Base-by-base conservation (phyloP, 2,329 filamentous ascomycete genomes). In the Sclerotinia nivalis region DNA sequence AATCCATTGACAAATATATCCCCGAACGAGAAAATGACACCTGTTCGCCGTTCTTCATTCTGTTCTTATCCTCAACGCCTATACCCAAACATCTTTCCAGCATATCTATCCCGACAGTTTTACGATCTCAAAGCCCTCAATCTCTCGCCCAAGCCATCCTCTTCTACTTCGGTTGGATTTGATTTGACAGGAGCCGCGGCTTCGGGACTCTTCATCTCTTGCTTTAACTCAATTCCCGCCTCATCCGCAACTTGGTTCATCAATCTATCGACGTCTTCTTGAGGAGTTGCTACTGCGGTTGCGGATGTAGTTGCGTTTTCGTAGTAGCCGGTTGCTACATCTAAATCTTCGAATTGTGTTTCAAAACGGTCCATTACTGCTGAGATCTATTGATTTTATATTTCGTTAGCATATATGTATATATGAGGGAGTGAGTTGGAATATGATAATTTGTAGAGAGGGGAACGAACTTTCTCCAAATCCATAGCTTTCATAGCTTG, bases 231-330 rank as follows among this genome's bases (percentile, higher is more conserved):
- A 66, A 97, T 87, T 68, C 93, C 93, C 13, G 92, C 93, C 80
- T 96, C 93, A 79, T 97, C 93, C 72, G 93, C 93, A 56, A 96
- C 88, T 81, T 96, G 91, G 73, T 88, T 90, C 81, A 97, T 91
- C 72, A 97, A 82, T 74, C 93, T 89, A 80, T 97, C 93, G 2
- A 97, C 93, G 74, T 94, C 93, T 75, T 96, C 93, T 79, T 97
- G 87, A 81, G 83, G 92, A 82, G 82, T 94, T 80, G 84, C 92
- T 79, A 83, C 90, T 76, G 81, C 92, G 79, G 93, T 96, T 50
- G 91, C 91, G 71, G 91, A 90, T 31, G 87, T 89, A 72, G 94
- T 95, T 71, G 93, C 92, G 77, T 94, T 93, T 80, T 95, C 92
- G 81, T 96, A 96, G 83, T 78, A 78, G 12, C 77, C 76, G 4